Evolutionary conservation across 257 asterid species (phyloP), one percentile per base, ranked within the genome.

Genomic region (Thymus quinquecostatus): DNA sequence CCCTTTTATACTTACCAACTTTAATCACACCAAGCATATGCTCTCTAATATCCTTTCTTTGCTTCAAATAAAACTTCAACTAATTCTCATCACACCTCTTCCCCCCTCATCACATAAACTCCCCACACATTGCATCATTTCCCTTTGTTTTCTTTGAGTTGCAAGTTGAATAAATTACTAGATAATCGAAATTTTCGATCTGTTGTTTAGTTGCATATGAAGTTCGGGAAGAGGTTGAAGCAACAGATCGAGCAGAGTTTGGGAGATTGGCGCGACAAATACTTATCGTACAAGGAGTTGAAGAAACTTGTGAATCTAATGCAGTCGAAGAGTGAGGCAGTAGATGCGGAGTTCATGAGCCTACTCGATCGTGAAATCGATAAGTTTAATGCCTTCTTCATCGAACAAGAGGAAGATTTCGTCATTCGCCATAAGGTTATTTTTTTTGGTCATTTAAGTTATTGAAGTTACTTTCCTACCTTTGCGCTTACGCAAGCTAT

Each of bases 381-480:
- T 4, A 94, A 94, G 53, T 88, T 94, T 63, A 94, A 94, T 75
- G 87, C 91, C 13, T 91, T 94, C 41, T 94, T 91, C 56, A 75
- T 89, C 86, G 98, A 89, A 11, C 90, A 85, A 73, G 99, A 94
- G 54, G 98, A 94, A 70, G 99, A 94, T 61, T 94, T 91, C 79
- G 84, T 94, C 38, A 91, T 91, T 60, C 88, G 92, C 10, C 95
- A 86, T 50, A 89, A 87, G 99, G 10, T 2, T 5, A 3, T 50
- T 4, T 50, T 50, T 2, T 50, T 50, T n/a, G 0, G 40, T 36
- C 40, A 36, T 36, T 36, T 21, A 21, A 21, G 21, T 21, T 21
- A 21, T 21, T 21, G 21, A 21, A 21, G 21, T 21, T 21, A 21
- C 21, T 21, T 21, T 21, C 21, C 21, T 21, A 21, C 21, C 21